Evolutionary conservation across 1,284 basidiomycete genomes (phyloP).

Genomic region (Calocybe gambosa): DNA sequence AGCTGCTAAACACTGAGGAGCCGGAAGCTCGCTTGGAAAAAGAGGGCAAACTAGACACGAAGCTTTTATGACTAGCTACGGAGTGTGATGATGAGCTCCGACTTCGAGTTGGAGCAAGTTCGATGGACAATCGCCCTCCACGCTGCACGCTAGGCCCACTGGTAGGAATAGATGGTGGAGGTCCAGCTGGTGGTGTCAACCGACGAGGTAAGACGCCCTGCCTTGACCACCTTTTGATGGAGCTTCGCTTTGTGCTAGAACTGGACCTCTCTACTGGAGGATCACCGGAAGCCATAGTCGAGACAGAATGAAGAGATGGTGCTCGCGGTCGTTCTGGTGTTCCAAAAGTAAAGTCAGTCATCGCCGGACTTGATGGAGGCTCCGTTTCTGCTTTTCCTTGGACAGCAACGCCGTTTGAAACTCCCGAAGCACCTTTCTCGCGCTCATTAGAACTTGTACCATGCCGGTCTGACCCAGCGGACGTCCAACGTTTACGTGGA

Average conservation of each 20-base stretch:
- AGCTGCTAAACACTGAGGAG: constrained; percentile 48
- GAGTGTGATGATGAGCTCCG: constrained; percentile 40
- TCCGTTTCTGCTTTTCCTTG: constrained; percentile 19
- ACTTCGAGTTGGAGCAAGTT: constrained; percentile 35
- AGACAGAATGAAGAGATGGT: constrained; percentile 47
- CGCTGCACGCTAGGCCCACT: constrained; percentile 14
- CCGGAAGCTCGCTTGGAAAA: constrained; percentile 56
- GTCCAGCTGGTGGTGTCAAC: constrained; percentile 50
- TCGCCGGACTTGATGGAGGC: constrained; percentile 19
- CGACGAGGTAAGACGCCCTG: constrained; percentile 48
- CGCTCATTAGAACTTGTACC: constrained; percentile 5
- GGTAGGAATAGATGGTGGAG: constrained; percentile 45
- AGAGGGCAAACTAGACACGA: constrained; percentile 41
- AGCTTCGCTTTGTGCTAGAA: constrained; percentile 33
- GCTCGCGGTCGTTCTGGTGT: constrained; percentile 35
- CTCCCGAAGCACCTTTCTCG: background rate
- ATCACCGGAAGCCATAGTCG: constrained; percentile 42
- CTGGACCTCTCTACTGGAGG: constrained; percentile 31
- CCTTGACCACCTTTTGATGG: constrained; percentile 52
- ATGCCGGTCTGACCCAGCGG: constrained; percentile 20
- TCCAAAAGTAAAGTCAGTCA: constrained; percentile 27
- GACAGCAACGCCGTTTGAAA: constrained; percentile 4
- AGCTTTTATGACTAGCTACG: constrained; percentile 38
- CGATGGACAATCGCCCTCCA: constrained; percentile 21
- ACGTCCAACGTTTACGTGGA: constrained; percentile 52